Evolutionary conservation across 1,139 yeast genomes (phyloP).

Genomic region (Scheffersomyces cryptocercus): DNA sequence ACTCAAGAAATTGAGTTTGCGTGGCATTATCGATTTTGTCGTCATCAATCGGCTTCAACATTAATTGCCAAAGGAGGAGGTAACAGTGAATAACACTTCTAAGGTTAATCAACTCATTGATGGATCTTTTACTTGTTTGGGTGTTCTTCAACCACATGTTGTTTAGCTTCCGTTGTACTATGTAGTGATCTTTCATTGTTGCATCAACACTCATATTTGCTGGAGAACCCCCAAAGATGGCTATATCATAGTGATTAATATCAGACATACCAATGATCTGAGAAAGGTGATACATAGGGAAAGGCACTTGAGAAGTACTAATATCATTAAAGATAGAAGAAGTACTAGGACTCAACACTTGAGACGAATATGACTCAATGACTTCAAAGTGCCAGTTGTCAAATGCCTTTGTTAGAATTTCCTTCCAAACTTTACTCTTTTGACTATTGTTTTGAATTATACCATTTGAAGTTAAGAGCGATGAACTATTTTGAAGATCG

Average conservation of each 20-base stretch:
- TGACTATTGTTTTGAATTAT: conserved; percentile 12
- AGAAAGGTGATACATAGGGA: conserved; percentile 62
- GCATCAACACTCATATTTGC: conserved; percentile 78
- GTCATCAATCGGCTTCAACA: conserved; percentile 47
- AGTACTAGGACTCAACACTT: conserved; percentile 8
- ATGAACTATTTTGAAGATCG: conserved; percentile 56
- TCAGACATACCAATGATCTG: conserved; percentile 66
- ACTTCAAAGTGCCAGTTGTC: conserved; percentile 22
- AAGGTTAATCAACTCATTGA: conserved; percentile 34
- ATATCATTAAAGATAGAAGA: conserved; percentile 15
- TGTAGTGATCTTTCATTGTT: conserved; percentile 51
- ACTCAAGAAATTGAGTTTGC: conserved; percentile 19
- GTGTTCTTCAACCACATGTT: conserved; percentile 44
- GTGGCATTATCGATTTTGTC: conserved; percentile 16
- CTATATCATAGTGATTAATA: conserved; percentile 74
- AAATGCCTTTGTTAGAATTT: conserved; percentile 19
- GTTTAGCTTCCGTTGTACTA: conserved; percentile 52
- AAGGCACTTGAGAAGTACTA: conserved; percentile 17
- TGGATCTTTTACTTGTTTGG: conserved; percentile 14
- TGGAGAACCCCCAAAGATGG: conserved; percentile 80
- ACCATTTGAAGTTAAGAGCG: conserved; percentile 36
- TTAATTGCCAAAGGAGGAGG: conserved; percentile 61
- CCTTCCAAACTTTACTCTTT: conserved; percentile 20
- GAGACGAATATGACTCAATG: conserved; percentile 10
- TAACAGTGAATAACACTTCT: conserved; percentile 63